These are phyloP conservation scores for Neofusicoccum laricinum DNA, from an alignment of 2,329 filamentous ascomycete genomes.

Conservation along the genomic window DNA sequence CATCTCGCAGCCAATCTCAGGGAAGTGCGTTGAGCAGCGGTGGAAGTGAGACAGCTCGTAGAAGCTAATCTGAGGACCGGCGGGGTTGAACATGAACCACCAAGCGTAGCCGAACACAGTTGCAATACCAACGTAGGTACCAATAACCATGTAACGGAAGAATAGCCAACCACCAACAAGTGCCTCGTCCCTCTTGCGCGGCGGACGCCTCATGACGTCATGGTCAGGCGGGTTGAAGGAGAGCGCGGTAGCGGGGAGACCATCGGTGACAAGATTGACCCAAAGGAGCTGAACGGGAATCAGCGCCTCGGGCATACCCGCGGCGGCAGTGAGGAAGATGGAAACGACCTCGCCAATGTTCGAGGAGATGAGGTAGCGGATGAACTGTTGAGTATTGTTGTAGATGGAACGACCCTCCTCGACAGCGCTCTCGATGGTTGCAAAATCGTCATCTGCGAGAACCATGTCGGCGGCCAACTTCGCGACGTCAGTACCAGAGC, in stretches of 20 bases:
- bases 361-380: constrained; percentile 96
- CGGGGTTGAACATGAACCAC: constrained; percentile 97
- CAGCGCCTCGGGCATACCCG: constrained; percentile 95
- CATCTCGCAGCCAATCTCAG: constrained; percentile 88
- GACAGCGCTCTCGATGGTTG: constrained; percentile 92
- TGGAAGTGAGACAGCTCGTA: constrained; percentile 91
- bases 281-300: constrained; percentile 96
- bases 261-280: constrained; percentile 98
- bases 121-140: constrained; percentile 88
- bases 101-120: constrained; percentile 98
- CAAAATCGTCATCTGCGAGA: constrained; percentile 97
- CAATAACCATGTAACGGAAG: constrained; percentile 95
- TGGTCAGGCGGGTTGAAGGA: constrained; percentile 99
- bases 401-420: constrained; percentile 98
- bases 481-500: constrained; percentile 93
- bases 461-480: constrained; percentile 99
- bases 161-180: constrained; percentile 96
- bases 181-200: constrained; percentile 86
- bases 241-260: constrained; percentile 89
- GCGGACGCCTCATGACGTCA: constrained; percentile 92
- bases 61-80: constrained; percentile 88
- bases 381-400: constrained; percentile 99
- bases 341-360: constrained; percentile 99
- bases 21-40: constrained; percentile 79
- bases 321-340: constrained; percentile 93